A percentile compares a stretch with the other conserved stretches of the same genome.
These are phyloP conservation scores for Helotiales sp. DNA, from an alignment of 2,329 filamentous ascomycete species.

Conservation along the genomic window DNA sequence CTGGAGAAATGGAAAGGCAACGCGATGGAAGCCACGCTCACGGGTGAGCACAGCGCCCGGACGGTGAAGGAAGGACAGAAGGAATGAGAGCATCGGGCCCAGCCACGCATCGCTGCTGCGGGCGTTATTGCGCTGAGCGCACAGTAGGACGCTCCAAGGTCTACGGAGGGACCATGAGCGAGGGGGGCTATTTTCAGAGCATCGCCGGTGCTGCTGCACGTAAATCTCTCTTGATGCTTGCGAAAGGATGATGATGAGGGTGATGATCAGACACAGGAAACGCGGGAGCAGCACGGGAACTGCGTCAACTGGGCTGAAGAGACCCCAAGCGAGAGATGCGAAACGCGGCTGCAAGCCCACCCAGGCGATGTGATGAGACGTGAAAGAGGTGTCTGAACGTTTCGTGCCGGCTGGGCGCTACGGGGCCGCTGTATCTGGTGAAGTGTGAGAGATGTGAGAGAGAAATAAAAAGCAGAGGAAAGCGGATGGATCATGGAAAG, in stretches of 20 bases:
- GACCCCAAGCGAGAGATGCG: slow-evolving; percentile 17
- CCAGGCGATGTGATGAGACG: slow-evolving; percentile 12
- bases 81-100: neutral
- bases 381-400: slow-evolving; percentile 3
- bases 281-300: slow-evolving; percentile 15
- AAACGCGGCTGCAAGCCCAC: slow-evolving; percentile 20
- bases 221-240: neutral
- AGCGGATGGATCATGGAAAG: neutral
- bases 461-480: neutral
- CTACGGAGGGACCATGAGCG: no score
- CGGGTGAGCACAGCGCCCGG: neutral
- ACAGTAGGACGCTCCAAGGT: no score
- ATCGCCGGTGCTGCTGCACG: neutral
- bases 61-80: neutral
- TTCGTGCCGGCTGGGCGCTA: slow-evolving; percentile 24
- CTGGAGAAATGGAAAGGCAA: neutral
- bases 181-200: slow-evolving; percentile 21
- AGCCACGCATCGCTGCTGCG: neutral
- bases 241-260: no score
- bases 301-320: slow-evolving; percentile 17
- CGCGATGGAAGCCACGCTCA: neutral
- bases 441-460: neutral
- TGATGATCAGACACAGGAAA: slow-evolving; percentile 25
- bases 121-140: neutral
- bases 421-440: slow-evolving; percentile 2